Percentiles rank a stretch among this genome's conserved stretches.
Evolutionary conservation across 208 protist species (phyloP).

Genomic region (Novymonas esmeraldas): DNA sequence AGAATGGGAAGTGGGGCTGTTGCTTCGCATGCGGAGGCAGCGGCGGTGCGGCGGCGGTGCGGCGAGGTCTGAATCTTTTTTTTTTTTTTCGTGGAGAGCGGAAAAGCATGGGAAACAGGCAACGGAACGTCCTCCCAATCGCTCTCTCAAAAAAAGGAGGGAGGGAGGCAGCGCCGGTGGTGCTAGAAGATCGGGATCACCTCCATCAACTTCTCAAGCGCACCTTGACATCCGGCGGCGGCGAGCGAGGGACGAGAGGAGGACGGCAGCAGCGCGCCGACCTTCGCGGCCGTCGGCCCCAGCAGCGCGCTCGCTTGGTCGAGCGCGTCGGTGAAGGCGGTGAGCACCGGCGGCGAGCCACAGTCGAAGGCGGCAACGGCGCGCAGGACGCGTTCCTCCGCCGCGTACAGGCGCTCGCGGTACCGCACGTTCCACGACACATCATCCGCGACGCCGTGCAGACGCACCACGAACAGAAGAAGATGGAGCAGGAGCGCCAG

Average conservation of each 20-base stretch:
- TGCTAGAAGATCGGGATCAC: constrained; percentile 27
- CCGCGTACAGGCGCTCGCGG: constrained; percentile 21
- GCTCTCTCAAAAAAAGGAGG: too few species aligned
- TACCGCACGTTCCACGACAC: constrained; percentile 31
- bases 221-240: constrained; percentile 25
- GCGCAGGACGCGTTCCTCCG: constrained; percentile 27
- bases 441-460: constrained; percentile 24
- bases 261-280: constrained; percentile 20
- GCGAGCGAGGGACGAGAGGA: constrained; percentile 19
- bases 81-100: neutral
- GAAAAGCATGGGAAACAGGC: neutral
- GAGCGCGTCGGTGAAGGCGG: constrained; percentile 17
- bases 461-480: constrained; percentile 20
- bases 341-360: constrained; percentile 10
- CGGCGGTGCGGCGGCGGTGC: too few species aligned
- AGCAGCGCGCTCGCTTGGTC: constrained; percentile 20
- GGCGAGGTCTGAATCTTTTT: too few species aligned
- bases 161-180: too few species aligned
- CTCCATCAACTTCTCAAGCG: constrained; percentile 26
- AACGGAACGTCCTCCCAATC: too few species aligned
- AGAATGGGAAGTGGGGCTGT: too few species aligned
- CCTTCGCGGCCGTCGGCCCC: constrained; percentile 17
- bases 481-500: constrained; percentile 22
- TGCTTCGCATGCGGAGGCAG: too few species aligned
- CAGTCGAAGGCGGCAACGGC: constrained; percentile 24